These are phyloP conservation scores for Acorus gramineus DNA, from an alignment of 106 monocot species.

Conservation along the genomic window DNA sequence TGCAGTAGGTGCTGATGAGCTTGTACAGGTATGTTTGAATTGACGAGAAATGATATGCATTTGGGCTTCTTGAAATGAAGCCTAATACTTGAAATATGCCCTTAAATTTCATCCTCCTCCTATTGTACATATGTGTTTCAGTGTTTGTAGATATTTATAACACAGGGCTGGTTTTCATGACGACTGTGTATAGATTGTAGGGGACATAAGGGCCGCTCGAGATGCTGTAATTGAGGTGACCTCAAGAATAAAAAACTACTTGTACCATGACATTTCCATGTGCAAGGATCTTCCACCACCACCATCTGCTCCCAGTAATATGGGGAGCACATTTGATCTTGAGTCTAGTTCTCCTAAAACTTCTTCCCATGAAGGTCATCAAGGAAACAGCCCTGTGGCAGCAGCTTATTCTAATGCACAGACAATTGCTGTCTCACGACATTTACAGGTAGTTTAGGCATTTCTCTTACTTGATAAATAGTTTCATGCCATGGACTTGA, in stretches of 20 bases:
- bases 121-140: not conserved
- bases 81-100: too few relatives aligned
- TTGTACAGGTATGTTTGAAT: constrained; percentile 63
- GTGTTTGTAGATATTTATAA: not conserved
- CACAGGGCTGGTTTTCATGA: not conserved
- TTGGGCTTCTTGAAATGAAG: not conserved
- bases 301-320: not conserved
- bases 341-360: constrained; percentile 14
- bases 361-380: constrained; percentile 1
- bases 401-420: constrained; percentile 1
- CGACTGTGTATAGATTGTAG: constrained; percentile 72
- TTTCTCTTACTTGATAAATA: too few relatives aligned
- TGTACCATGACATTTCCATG: constrained; percentile 41
- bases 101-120: too few relatives aligned
- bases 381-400: constrained; percentile 7
- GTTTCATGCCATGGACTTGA: too few relatives aligned
- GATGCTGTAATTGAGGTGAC: constrained; percentile 80
- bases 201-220: constrained; percentile 85
- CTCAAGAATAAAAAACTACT: constrained; percentile 43
- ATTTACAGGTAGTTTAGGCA: constrained; percentile 10
- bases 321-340: constrained; percentile 2
- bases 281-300: constrained; percentile 26
- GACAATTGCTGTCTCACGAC: not conserved
- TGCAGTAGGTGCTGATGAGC: constrained; percentile 65
- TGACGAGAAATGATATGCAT: not conserved